Conservation (phyloP, 495 filamentous ascomycete genomes). For the Xylaria flabelliformis region DNA sequence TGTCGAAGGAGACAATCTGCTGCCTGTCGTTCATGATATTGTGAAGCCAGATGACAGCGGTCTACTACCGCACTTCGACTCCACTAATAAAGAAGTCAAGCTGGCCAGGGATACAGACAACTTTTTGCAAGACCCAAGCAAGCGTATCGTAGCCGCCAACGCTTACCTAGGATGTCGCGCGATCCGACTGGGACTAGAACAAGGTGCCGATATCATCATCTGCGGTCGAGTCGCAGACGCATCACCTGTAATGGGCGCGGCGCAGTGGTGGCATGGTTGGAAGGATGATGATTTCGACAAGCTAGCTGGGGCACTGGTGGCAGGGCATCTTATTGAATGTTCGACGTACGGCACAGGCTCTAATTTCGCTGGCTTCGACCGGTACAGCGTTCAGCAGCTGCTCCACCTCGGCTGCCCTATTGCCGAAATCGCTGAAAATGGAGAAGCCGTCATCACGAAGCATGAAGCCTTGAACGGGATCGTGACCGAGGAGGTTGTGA, state of each 20-base stretch:
- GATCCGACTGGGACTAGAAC: constrained; percentile 55
- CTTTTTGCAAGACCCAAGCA: constrained; percentile 37
- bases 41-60: constrained; percentile 21
- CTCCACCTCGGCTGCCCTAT: constrained; percentile 63
- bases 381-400: constrained; percentile 47
- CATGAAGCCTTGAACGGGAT: constrained; percentile 33
- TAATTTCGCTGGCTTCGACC: constrained; percentile 64
- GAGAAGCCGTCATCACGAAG: constrained; percentile 34
- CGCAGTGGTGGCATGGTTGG: constrained; percentile 59
- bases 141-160: constrained; percentile 45
- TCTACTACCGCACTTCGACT: constrained; percentile 23
- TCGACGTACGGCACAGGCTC: constrained; percentile 61
- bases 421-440: constrained; percentile 52
- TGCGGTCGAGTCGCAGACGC: constrained; percentile 64
- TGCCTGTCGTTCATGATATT: constrained; percentile 25
- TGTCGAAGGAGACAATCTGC: constrained; percentile 50
- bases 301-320: constrained; percentile 58
- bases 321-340: constrained; percentile 63
- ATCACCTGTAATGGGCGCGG: constrained; percentile 58
- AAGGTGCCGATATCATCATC: constrained; percentile 65
- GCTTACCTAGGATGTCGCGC: constrained; percentile 58
- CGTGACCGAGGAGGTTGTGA: constrained; percentile 53
- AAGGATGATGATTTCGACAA: constrained; percentile 48
- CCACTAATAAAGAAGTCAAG: constrained; percentile 12
- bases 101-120: constrained; percentile 33